A percentile compares a stretch with the other conserved stretches of the same genome.
These are phyloP conservation scores for Cylindrotheca fusiformis DNA, from an alignment of 108 stramenopile species.

Conservation along the genomic window DNA sequence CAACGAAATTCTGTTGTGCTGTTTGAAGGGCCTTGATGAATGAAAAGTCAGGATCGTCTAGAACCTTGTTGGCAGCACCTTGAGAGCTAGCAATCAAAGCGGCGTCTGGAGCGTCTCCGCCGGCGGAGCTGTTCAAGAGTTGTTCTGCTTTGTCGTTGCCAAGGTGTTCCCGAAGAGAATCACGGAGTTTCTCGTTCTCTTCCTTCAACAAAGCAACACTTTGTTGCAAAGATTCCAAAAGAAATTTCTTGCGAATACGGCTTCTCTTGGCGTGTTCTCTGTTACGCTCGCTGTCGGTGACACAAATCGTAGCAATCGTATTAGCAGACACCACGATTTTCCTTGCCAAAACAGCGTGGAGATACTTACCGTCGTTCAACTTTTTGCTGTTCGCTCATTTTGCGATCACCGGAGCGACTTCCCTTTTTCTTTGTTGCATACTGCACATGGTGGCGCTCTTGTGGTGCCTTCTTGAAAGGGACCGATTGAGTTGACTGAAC, in stretches of 20 bases:
- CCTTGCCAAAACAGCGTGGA: background rate
- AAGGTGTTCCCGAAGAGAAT: conserved; percentile 64
- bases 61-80: conserved; percentile 83
- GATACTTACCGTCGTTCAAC: conserved; percentile 64
- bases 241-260: conserved; percentile 95
- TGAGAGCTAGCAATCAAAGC: conserved; percentile 65
- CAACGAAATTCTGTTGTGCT: conserved; percentile 97
- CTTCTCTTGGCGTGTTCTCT: conserved; percentile 93
- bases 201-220: conserved; percentile 75
- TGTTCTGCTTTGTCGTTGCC: conserved; percentile 64
- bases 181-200: conserved; percentile 84
- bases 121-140: conserved; percentile 45
- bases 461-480: conserved; percentile 71
- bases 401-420: conserved; percentile 30
- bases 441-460: conserved; percentile 79
- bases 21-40: conserved; percentile 96
- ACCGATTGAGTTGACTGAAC: conserved; percentile 33
- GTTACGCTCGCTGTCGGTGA: conserved; percentile 71
- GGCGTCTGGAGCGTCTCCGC: conserved; percentile 44
- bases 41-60: conserved; percentile 96
- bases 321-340: background rate
- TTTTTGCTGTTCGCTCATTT: conserved; percentile 73
- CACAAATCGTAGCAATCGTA: background rate
- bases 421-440: conserved; percentile 54
- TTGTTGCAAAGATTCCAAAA: conserved; percentile 93